phyloP scores from a whole-genome alignment of 176 grass and related monocot species.

The Ampelocalamus luodianensis region DNA sequence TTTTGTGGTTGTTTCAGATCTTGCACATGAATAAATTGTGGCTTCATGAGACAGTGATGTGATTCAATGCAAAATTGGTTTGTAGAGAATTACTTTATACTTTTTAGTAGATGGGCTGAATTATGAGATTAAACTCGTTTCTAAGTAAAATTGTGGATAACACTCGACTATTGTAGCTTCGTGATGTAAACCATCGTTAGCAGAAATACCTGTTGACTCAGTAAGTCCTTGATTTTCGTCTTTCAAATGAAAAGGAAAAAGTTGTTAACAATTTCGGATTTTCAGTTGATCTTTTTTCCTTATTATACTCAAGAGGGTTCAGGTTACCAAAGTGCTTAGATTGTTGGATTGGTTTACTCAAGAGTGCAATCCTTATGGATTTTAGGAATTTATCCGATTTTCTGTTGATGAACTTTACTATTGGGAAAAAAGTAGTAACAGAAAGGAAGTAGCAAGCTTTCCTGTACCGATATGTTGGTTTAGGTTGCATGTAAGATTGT shows the following conservation, averaged over 20 bases:
- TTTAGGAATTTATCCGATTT: slow-evolving; percentile 1
- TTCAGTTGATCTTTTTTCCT: too few relatives aligned
- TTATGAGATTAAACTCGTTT: background rate
- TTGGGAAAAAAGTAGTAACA: slow-evolving; percentile 7
- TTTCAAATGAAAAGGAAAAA: too few relatives aligned
- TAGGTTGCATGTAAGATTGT: too few relatives aligned
- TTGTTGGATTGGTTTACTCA: background rate
- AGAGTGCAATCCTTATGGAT: background rate
- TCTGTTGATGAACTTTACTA: slow-evolving; percentile 6
- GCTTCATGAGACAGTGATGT: background rate
- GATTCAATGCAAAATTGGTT: background rate
- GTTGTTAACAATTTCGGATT: too few relatives aligned
- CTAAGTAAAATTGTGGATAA: background rate
- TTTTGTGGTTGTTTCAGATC: slow-evolving; percentile 16
- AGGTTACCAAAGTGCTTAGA: too few relatives aligned
- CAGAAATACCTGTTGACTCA: background rate
- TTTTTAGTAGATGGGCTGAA: background rate
- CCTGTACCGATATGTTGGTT: background rate
- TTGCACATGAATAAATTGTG: background rate
- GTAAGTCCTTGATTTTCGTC: background rate
- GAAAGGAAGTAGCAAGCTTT: background rate
- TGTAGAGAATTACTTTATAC: background rate
- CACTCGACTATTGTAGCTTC: background rate
- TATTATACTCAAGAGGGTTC: too few relatives aligned
- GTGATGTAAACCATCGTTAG: background rate